Percentiles rank a stretch among this genome's conserved stretches.
Evolutionary conservation across 163 green algal genomes (phyloP).

Genomic region (Scenedesmus sp.): DNA sequence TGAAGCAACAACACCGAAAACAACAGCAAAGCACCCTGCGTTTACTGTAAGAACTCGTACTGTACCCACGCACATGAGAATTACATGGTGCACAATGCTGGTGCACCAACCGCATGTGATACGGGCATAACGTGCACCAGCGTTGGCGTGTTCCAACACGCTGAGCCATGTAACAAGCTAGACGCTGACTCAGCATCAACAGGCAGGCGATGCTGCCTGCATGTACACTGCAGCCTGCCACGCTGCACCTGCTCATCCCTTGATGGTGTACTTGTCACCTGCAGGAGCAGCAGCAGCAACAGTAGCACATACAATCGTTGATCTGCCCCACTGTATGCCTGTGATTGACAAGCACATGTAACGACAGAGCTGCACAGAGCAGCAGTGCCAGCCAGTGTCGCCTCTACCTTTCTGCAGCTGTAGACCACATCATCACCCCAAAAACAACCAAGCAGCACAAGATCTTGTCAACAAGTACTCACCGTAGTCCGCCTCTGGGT

Average conservation of each 20-base stretch:
- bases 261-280: conserved; percentile 55
- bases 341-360: neutral
- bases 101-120: too few species aligned
- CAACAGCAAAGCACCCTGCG: too few species aligned
- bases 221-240: neutral
- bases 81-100: too few species aligned
- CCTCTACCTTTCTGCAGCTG: neutral
- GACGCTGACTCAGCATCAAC: too few species aligned
- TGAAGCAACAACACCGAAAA: too few species aligned
- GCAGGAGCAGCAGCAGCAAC: neutral
- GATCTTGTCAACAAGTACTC: neutral
- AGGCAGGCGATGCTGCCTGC: neutral
- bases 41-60: too few species aligned
- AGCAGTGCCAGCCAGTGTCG: neutral
- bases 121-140: too few species aligned
- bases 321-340: too few species aligned
- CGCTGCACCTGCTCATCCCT: conserved; percentile 31
- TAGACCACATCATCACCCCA: neutral
- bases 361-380: neutral
- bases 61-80: too few species aligned
- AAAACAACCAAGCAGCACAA: neutral
- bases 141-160: too few species aligned
- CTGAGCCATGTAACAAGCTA: too few species aligned
- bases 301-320: neutral
- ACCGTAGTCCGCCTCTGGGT: conserved; percentile 66